Base-by-base conservation (phyloP, 164 flowering plant species). In the Euptelea pleiosperma region DNA sequence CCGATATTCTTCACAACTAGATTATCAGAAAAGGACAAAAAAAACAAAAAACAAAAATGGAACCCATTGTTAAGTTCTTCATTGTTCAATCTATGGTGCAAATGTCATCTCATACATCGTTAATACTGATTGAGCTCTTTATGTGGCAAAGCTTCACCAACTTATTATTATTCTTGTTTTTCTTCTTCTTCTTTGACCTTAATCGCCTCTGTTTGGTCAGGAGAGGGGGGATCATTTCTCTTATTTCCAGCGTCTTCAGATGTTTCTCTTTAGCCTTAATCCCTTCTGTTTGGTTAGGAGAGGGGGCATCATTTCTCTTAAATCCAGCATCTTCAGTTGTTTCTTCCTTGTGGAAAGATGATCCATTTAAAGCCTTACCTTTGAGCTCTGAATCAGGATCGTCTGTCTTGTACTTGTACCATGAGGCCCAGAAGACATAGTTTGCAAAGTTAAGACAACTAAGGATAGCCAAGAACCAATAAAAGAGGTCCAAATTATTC, bases 351-450 rank as follows among this genome's bases (percentile, higher is more conserved):
- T 25, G 16, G 2, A 47, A 26, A 14, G 24, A 22, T 36, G 63
- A 44, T 44, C 22, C 67, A 11, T 34, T 28, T 25, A 10, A 9
- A 29, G 31, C 43, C 15, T 29, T 37, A 6, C 8, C 15, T 29
- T 42, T n/a, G 19, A 42, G 47, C 11, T 47, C 52, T 21, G 29
- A 30, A 4, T 34, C 33, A 3, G 29, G 6, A 26, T 18, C 56
- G 10, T 62, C 67, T n/a, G 60, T 4, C 59, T 78, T 83, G 78
- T 79, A 83, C 62, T 81, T 85, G 76, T 81, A 85, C 84, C 91
- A 79, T 0, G 62, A 49, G 0, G 85, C 79, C 74, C 81, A 82
- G 26, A 55, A 75, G 3, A 81, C 68, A 50, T 86, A 86, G 55
- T 63, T 72, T 1, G 61, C 46, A 54, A 85, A 81, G 62, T 85